Evolutionary conservation across 1,139 yeast genomes (phyloP), one percentile per base, ranked within the genome.

Genomic region (Pichia norvegensis): DNA sequence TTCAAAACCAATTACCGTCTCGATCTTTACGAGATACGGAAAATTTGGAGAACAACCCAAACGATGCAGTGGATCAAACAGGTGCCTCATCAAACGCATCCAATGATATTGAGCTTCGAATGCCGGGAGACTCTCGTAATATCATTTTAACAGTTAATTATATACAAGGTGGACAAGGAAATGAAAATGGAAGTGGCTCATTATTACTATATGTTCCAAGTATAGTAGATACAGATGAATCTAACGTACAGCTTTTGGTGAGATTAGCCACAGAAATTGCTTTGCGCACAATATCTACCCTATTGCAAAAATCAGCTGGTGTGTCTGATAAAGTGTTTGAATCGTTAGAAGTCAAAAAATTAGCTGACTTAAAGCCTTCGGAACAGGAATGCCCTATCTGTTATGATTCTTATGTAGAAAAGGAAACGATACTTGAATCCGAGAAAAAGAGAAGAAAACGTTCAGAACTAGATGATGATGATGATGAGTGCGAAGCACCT

Each of bases 251-350:
- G 56, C 78, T 74, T 47, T 71, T 82, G 48, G 76, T 82, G 13
- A 68, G 82, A 29, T 64, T 81, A 47, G 88, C 88, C 1, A 81
- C 88, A 0, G 79, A 79, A 42, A 73, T 82, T 66, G 88, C 88
- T 0, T 71, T 81, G 57, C 67, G 80, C 33, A 77, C 85, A 19
- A 75, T 81, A 29, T 67, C 77, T 6, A 72, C 73, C 37, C 70
- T 66, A 36, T 56, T 67, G 59, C 56, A 66, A 63, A 59, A 72
- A 49, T 67, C 70, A 29, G 46, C 58, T 3, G 85, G 87, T 9
- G 68, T 80, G 4, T 67, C 81, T 0, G 60, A 70, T 22, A 74
- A 73, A 23, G 69, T 67, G 33, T 81, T 82, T 60, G 72, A 74
- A 31, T 65, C 70, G 6, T 46, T 62, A 22, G 75, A 76, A 3